Percentiles rank a stretch among this genome's conserved stretches.
phyloP scores from a whole-genome alignment of 1,284 basidiomycete species.

The Microbotryum saponariae region DNA sequence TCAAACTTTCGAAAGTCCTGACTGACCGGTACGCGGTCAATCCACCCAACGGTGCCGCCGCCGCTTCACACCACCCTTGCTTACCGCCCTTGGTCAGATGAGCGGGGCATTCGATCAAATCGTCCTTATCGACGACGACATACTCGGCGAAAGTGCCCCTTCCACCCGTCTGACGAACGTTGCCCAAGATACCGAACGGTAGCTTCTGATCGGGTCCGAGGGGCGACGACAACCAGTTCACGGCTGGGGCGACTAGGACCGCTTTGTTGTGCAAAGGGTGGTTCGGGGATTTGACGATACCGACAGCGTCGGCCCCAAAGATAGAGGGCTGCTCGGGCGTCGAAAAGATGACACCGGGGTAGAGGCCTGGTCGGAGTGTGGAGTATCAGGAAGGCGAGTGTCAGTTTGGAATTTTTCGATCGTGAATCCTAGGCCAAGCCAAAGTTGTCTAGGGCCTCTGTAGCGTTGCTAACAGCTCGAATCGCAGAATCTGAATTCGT shows the following conservation, averaged over 20 bases:
- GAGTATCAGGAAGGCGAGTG: no score
- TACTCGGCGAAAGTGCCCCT: constrained; percentile 69
- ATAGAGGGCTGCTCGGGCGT: constrained; percentile 16
- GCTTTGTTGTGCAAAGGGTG: constrained; percentile 24
- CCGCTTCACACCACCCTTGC: constrained; percentile 45
- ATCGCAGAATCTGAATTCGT: neutral
- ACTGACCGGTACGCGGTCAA: constrained; percentile 72
- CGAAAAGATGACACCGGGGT: constrained; percentile 33
- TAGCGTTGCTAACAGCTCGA: neutral
- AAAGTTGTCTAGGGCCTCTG: neutral
- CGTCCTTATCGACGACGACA: constrained; percentile 60
- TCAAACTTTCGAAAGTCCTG: neutral
- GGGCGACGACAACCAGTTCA: constrained; percentile 26
- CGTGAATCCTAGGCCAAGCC: neutral
- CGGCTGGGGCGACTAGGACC: constrained; percentile 31
- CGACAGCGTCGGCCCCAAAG: constrained; percentile 35
- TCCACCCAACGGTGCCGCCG: constrained; percentile 67
- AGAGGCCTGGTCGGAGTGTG: constrained; percentile 16
- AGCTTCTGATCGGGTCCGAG: constrained; percentile 29
- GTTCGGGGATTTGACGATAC: constrained; percentile 27
- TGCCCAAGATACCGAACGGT: constrained; percentile 33
- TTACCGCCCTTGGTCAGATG: constrained; percentile 55
- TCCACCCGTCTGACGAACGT: constrained; percentile 25
- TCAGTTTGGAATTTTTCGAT: no score
- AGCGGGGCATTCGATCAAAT: constrained; percentile 59